phyloP scores from a whole-genome alignment of 345 rosid species.

The Balakata baccata region DNA sequence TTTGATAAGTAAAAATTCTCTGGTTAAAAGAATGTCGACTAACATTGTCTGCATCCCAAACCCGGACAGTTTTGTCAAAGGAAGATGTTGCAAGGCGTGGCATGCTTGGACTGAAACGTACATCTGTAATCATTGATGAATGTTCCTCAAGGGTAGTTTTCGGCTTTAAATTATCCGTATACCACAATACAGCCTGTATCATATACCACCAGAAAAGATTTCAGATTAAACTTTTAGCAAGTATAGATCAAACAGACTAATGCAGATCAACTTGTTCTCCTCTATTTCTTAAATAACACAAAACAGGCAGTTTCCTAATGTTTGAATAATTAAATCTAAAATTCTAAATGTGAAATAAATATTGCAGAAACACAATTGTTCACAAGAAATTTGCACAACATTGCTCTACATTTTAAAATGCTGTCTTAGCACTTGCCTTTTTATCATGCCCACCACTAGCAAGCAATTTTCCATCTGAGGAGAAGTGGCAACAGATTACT shows the following conservation, averaged over 20 bases:
- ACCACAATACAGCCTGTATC: conserved; percentile 84
- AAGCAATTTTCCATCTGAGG: conserved; percentile 92
- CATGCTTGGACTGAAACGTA: conserved; percentile 91
- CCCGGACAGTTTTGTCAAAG: conserved; percentile 92
- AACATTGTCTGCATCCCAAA: conserved; percentile 98
- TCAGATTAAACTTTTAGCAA: not conserved
- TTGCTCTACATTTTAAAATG: not conserved
- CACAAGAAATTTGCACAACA: not conserved
- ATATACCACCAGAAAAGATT: conserved; percentile 8
- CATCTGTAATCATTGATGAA: conserved; percentile 70
- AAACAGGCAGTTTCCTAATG: not conserved
- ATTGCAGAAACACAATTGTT: not conserved
- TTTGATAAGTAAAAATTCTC: not conserved
- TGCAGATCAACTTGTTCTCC: not conserved
- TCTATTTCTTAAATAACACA: not conserved
- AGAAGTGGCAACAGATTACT: conserved; percentile 85
- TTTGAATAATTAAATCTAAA: conserved; percentile 2
- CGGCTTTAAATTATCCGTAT: conserved; percentile 64
- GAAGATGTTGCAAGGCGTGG: conserved; percentile 94
- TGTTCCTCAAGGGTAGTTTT: conserved; percentile 86
- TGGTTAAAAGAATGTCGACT: conserved; percentile 23
- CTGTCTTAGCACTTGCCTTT: conserved; percentile 46
- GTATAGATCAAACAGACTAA: not conserved
- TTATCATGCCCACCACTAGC: conserved; percentile 99
- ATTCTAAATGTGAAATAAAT: not conserved